These are phyloP conservation scores for Sophora flavescens DNA, from an alignment of 306 rosid species.

Conservation along the genomic window DNA sequence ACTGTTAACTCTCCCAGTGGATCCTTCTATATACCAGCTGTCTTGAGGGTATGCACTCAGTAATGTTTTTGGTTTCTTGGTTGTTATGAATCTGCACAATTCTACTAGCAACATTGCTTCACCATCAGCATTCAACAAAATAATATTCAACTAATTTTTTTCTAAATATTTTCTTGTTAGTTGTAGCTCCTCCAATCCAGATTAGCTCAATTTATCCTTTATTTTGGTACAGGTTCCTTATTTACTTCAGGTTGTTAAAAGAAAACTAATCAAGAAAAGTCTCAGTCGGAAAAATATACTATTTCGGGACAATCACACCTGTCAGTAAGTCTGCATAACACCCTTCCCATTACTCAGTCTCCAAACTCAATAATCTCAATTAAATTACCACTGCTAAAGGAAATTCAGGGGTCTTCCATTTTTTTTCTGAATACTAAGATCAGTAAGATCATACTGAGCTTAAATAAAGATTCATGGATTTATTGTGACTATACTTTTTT, in stretches of 20 bases:
- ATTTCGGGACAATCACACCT: conserved; percentile 82
- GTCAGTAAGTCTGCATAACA: conserved; percentile 74
- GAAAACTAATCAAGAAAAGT: conserved; percentile 70
- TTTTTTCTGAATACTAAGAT: conserved; percentile 18
- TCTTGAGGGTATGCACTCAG: conserved; percentile 72
- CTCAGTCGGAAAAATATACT: conserved; percentile 90
- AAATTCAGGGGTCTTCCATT: not conserved
- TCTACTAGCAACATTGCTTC: conserved; percentile 21
- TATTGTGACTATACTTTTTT: not conserved
- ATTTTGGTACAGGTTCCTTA: conserved; percentile 77
- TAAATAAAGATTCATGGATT: not conserved
- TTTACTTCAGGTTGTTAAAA: conserved; percentile 88
- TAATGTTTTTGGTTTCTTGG: conserved; percentile 27
- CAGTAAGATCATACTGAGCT: not conserved
- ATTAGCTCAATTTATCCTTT: conserved; percentile 44
- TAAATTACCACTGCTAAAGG: not conserved
- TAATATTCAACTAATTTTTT: conserved; percentile 21
- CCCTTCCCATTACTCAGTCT: not conserved
- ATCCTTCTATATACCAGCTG: conserved; percentile 95
- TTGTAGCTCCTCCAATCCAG: conserved; percentile 25
- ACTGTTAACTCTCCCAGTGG: conserved; percentile 90
- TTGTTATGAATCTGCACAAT: conserved; percentile 12
- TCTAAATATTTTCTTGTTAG: conserved; percentile 18
- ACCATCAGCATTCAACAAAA: conserved; percentile 3
- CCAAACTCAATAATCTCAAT: conserved; percentile 15